Conservation (phyloP, 1,284 basidiomycete species). For the Pulchroboletus neoregius region DNA sequence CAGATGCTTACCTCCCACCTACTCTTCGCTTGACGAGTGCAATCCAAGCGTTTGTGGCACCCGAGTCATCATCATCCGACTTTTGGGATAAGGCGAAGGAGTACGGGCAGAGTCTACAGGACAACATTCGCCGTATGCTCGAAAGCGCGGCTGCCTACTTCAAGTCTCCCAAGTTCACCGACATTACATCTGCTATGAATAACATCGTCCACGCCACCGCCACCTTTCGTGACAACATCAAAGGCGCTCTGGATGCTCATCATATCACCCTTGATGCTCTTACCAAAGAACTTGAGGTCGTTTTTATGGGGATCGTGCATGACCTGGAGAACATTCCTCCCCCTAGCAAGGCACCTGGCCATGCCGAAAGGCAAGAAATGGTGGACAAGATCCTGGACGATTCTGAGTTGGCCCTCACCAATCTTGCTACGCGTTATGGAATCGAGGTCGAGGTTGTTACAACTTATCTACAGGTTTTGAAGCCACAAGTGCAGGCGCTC, state of each 20-base stretch:
- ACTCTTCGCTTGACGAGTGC: no score
- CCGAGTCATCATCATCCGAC: not conserved
- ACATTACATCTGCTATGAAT: slow-evolving; percentile 7
- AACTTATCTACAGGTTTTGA: slow-evolving; percentile 2
- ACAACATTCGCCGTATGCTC: slow-evolving; percentile 7
- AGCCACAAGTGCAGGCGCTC: not conserved
- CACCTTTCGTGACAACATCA: slow-evolving; percentile 10
- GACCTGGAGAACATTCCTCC: slow-evolving; percentile 2
- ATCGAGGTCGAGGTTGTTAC: slow-evolving; percentile 1
- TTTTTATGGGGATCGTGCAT: not conserved
- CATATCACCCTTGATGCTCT: slow-evolving; percentile 3
- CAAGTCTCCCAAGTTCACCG: slow-evolving; percentile 2
- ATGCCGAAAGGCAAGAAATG: slow-evolving; percentile 1
- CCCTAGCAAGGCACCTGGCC: slow-evolving; percentile 3
- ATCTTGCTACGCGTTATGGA: not conserved
- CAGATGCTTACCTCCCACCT: no score
- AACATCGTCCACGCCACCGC: slow-evolving; percentile 12
- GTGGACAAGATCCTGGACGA: slow-evolving; percentile 11
- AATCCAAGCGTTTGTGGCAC: no score
- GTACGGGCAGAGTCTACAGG: slow-evolving; percentile 1
- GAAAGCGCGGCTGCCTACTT: not conserved
- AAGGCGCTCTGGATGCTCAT: slow-evolving; percentile 5
- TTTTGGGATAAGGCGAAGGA: slow-evolving; percentile 12
- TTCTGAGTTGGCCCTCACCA: not conserved
- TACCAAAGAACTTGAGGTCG: slow-evolving; percentile 1